Evolutionary conservation across 768 basidiomycete genomes (phyloP), one percentile per base, ranked within the genome.

Genomic region (Mycena polygramma): DNA sequence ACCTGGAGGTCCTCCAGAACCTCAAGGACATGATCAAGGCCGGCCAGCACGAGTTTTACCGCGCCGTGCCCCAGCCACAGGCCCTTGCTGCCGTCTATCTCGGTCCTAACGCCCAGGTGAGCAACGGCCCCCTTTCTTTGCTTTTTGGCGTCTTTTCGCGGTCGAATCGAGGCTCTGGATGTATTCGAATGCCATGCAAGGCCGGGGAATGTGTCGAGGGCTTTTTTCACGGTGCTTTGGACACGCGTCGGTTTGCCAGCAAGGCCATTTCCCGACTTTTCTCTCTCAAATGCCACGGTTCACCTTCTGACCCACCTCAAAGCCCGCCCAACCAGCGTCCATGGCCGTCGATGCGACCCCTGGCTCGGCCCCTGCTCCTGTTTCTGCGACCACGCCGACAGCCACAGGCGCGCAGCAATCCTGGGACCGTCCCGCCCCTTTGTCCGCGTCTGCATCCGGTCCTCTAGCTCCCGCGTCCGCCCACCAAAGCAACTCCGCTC

Each of bases 1-100:
- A 94, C 80, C 86, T 94, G 70, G 91, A 93, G 77, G 85, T 90
- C 39, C 86, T 94, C 68, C 89, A 94, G 80, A 89, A 89, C 65
- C 89, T 94, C 78, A 94, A 94, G 79, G 82, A 88, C 26, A 82
- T 87, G 64, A 94, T 94, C 79, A 91, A 90, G 76, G 85, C 83
- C 39, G 88, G 88, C 58, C 92, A 94, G 76, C 93, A 94, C 79
- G 88, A 92, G 64, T 83, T 89, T 73, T 94, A 88, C 78, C 87
- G 88, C 26, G 87, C 92, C 36, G 77, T 87, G 54, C 92, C 93
- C 30, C 86, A 89, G 68, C 93, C 92, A 36, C 84, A 83, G 19
- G 86, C 85, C 57, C 88, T 94, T 46, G 90, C 89, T 43, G 85
- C 82, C 57, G 80, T 92, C 65, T 94, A 92, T 80, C 80, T 88